Conservation (phyloP, 345 rosid species). For the Carallia brachiata region DNA sequence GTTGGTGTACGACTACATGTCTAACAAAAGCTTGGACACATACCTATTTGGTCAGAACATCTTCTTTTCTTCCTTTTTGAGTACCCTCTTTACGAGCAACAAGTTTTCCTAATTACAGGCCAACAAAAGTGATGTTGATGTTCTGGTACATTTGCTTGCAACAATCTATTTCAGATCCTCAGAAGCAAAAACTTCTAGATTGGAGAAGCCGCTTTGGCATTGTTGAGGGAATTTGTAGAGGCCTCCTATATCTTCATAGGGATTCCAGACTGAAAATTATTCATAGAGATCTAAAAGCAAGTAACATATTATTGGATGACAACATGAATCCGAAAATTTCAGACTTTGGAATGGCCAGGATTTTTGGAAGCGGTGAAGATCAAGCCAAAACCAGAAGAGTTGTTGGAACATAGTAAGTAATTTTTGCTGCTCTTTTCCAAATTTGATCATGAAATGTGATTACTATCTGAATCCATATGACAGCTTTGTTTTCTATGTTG, state of each 20-base stretch:
- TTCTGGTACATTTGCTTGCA: too few species aligned
- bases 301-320: slow-evolving; percentile 55
- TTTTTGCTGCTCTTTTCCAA: neutral
- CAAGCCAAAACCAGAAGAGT: slow-evolving; percentile 52
- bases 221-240: slow-evolving; percentile 56
- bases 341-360: slow-evolving; percentile 67
- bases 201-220: slow-evolving; percentile 62
- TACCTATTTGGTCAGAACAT: slow-evolving; percentile 14
- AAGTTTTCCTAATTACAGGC: too few species aligned
- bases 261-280: slow-evolving; percentile 76
- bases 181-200: slow-evolving; percentile 34
- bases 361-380: slow-evolving; percentile 47
- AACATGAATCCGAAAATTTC: slow-evolving; percentile 56
- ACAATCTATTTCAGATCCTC: slow-evolving; percentile 32
- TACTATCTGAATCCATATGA: neutral
- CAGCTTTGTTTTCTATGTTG: neutral
- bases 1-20: slow-evolving; percentile 22
- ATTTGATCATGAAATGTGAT: neutral
- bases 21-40: slow-evolving; percentile 23
- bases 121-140: too few species aligned
- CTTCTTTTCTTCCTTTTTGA: neutral
- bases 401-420: slow-evolving; percentile 67
- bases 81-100: too few species aligned
- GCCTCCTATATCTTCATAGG: slow-evolving; percentile 63
- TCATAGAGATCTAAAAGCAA: slow-evolving; percentile 68